These are phyloP conservation scores for Mortierella hygrophila DNA, from an alignment of 192 early-diverging fungal species.

Conservation along the genomic window DNA sequence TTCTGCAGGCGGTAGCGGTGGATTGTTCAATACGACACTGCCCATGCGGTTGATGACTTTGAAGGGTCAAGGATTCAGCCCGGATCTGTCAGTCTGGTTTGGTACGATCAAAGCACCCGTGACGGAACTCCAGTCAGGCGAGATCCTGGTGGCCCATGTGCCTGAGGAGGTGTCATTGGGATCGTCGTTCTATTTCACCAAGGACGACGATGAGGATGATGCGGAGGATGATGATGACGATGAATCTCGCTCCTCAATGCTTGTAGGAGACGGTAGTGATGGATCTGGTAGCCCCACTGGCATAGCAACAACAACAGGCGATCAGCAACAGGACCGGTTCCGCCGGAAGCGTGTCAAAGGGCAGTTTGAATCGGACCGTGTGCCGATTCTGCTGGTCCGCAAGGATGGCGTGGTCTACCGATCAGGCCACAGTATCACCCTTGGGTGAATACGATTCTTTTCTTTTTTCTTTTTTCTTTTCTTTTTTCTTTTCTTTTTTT, in stretches of 20 bases:
- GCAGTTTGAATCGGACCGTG: conserved; percentile 42
- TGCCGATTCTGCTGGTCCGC: conserved; percentile 44
- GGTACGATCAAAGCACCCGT: conserved; percentile 69
- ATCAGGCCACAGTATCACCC: conserved; percentile 44
- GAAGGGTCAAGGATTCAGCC: conserved; percentile 78
- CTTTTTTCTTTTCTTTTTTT: neutral
- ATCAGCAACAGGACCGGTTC: conserved; percentile 14
- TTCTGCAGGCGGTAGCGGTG: conserved; percentile 58
- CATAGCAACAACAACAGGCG: neutral
- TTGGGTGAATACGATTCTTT: conserved; percentile 17
- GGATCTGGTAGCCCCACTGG: neutral
- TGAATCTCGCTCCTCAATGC: conserved; percentile 8
- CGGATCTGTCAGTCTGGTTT: conserved; percentile 80
- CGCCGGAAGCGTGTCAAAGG: conserved; percentile 48
- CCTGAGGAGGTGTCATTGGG: conserved; percentile 57
- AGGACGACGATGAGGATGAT: conserved; percentile 51
- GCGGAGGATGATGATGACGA: conserved; percentile 31
- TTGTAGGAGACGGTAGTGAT: conserved; percentile 34
- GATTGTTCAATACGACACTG: conserved; percentile 41
- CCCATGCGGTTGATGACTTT: conserved; percentile 67
- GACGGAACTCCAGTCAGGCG: conserved; percentile 63
- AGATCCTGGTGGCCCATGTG: conserved; percentile 58
- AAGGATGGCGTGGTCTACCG: conserved; percentile 49
- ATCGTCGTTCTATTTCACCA: conserved; percentile 49
- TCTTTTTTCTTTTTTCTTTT: conserved; percentile 2